These are phyloP conservation scores for Syncephalis plumigaleata DNA, from an alignment of 371 early-diverging fungal species.

Conservation along the genomic window DNA sequence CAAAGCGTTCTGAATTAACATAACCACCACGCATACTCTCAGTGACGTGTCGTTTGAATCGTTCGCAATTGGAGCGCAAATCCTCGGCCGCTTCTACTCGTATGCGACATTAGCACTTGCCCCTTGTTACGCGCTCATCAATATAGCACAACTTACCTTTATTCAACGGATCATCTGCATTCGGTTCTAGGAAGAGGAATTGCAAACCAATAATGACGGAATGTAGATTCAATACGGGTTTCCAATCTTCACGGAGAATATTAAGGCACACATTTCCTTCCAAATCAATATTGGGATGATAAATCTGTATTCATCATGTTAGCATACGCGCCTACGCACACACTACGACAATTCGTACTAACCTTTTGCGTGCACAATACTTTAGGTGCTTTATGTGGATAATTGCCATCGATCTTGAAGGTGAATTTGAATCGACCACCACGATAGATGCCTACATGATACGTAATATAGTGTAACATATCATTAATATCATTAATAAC, in stretches of 20 bases:
- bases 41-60: conserved; percentile 52
- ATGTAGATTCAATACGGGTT: conserved; percentile 94
- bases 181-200: conserved; percentile 93
- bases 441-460: conserved; percentile 65
- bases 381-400: conserved; percentile 98
- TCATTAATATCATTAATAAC: no score
- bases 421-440: conserved; percentile 86
- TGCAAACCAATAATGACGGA: conserved; percentile 92
- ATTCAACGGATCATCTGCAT: conserved; percentile 98
- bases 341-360: conserved; percentile 5
- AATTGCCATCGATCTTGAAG: conserved; percentile 80
- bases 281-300: conserved; percentile 98
- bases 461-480: no score
- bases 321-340: background rate
- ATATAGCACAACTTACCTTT: conserved; percentile 42
- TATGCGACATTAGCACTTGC: background rate
- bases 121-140: no score
- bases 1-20: conserved; percentile 41
- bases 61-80: conserved; percentile 35
- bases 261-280: conserved; percentile 98
- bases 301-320: conserved; percentile 39
- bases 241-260: conserved; percentile 99
- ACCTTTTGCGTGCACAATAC: conserved; percentile 88
- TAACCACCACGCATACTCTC: conserved; percentile 49
- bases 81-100: conserved; percentile 55